Conservation (phyloP, 768 basidiomycete genomes). For the Naganishia kalamii region DNA sequence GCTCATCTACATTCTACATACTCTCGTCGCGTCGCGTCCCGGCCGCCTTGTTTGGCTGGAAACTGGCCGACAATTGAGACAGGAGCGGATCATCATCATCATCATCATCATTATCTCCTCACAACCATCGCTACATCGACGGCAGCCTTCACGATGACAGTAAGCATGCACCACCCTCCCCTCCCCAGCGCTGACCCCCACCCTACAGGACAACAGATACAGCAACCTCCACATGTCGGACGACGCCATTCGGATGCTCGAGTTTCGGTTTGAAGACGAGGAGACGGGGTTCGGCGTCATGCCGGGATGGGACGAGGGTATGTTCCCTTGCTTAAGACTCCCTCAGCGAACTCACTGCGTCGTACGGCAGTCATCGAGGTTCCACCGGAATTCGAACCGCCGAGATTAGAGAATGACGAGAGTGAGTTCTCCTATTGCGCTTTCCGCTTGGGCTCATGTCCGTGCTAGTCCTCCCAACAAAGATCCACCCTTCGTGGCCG, state of each 20-base stretch:
- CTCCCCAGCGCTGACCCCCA: neutral
- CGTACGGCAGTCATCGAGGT: constrained; percentile 17
- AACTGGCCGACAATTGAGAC: too few relatives aligned
- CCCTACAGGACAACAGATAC: constrained; percentile 20
- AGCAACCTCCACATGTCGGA: constrained; percentile 22
- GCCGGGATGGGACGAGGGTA: constrained; percentile 23
- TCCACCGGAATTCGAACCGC: constrained; percentile 21
- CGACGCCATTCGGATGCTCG: constrained; percentile 23
- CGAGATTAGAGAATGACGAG: constrained; percentile 19
- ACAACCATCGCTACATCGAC: neutral
- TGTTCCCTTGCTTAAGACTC: neutral
- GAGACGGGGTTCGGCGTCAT: constrained; percentile 20
- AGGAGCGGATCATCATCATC: too few relatives aligned
- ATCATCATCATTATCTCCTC: too few relatives aligned
- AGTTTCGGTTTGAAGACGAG: constrained; percentile 21
- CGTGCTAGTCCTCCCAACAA: constrained; percentile 11
- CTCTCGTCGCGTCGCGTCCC: too few relatives aligned
- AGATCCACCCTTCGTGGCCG: constrained; percentile 23
- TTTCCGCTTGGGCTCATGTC: neutral
- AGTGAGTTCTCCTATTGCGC: neutral
- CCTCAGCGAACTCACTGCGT: neutral
- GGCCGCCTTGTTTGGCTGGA: too few relatives aligned
- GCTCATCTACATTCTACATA: too few relatives aligned
- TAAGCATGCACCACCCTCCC: neutral
- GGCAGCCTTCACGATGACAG: neutral